phyloP scores from a whole-genome alignment of 805 yeast genomes.

The Debaryomyces maramus region DNA sequence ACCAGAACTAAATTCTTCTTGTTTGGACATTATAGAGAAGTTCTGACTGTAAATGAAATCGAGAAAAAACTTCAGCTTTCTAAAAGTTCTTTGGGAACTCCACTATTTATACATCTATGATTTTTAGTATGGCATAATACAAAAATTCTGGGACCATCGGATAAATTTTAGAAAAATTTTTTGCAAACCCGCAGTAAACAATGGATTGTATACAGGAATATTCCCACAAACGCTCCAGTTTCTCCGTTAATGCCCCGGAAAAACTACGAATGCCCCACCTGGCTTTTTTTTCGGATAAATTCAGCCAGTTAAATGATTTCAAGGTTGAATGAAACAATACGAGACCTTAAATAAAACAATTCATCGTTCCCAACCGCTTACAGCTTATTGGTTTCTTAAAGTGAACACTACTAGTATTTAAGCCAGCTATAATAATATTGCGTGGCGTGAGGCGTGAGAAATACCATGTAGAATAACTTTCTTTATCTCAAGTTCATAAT shows the following conservation, averaged over 20 bases:
- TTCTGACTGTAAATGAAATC: not conserved
- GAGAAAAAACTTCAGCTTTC: not conserved
- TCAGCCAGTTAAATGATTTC: too few species aligned
- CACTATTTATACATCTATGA: not conserved
- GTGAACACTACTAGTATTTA: too few species aligned
- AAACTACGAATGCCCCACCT: not conserved
- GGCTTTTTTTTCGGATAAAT: too few species aligned
- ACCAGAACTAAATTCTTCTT: conserved; percentile 25
- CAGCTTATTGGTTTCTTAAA: too few species aligned
- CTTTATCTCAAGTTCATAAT: too few species aligned
- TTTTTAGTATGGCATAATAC: not conserved
- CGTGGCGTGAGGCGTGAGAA: too few species aligned
- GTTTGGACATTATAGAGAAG: not conserved
- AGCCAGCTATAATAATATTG: too few species aligned
- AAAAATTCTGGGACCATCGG: not conserved
- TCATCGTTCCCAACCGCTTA: too few species aligned
- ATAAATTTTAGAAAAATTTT: not conserved
- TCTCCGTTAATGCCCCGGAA: conserved; percentile 1
- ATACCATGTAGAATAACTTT: too few species aligned
- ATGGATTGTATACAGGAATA: not conserved
- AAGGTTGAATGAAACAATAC: too few species aligned
- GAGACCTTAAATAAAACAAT: too few species aligned
- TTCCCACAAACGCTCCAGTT: not conserved
- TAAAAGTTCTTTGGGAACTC: not conserved
- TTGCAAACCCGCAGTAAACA: not conserved